Percentiles rank a stretch among this genome's conserved stretches.
These are phyloP conservation scores for Fusarium sp. DNA, from an alignment of 2,329 filamentous ascomycete genomes.

Conservation along the genomic window DNA sequence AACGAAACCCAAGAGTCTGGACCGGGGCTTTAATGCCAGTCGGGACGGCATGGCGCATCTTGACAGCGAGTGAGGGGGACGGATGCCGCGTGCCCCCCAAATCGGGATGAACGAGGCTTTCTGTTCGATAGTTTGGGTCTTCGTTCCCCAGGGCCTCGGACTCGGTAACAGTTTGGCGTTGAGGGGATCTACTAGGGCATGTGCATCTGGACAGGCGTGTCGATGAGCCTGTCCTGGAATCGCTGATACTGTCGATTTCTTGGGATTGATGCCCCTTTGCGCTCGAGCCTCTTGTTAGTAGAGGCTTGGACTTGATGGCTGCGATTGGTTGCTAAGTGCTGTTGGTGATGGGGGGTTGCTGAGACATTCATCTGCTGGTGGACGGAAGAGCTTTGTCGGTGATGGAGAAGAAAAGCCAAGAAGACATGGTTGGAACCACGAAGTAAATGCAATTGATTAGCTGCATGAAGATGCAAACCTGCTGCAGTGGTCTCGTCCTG, in stretches of 20 bases:
- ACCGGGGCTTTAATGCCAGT: neutral
- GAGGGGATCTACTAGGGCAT: neutral
- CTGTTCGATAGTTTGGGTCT: neutral
- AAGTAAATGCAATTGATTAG: neutral
- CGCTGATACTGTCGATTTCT: neutral
- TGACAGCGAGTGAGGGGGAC: constrained; percentile 1
- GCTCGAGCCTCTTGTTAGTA: neutral
- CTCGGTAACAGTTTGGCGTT: neutral
- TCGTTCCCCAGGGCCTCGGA: neutral
- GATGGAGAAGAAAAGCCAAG: neutral
- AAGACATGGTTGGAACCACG: neutral
- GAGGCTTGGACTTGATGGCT: neutral
- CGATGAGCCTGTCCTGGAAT: too few species aligned
- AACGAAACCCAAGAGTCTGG: constrained; percentile 5
- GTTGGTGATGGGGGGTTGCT: neutral
- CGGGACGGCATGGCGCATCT: neutral
- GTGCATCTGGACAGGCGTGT: too few species aligned
- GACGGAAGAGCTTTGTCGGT: neutral
- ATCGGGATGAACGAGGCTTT: neutral
- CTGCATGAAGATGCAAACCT: neutral
- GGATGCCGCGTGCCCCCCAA: neutral
- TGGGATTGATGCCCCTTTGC: neutral
- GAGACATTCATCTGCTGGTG: constrained; percentile 5
- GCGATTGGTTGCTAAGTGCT: neutral
- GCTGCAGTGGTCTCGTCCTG: neutral